phyloP scores from a whole-genome alignment of 306 rosid genomes.

The Prunus fruticosa region DNA sequence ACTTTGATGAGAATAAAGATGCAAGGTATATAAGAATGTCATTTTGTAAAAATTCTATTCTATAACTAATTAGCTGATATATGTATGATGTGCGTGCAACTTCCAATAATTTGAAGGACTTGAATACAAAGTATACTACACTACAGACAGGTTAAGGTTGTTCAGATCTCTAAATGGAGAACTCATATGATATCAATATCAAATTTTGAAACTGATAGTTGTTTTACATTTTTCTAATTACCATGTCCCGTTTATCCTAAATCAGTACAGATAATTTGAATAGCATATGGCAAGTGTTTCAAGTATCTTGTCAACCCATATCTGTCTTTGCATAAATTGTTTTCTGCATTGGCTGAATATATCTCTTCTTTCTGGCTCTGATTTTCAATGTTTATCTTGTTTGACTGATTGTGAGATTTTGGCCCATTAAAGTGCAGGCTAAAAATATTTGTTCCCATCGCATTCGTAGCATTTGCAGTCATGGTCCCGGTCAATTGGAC shows the following conservation, averaged over 20 bases:
- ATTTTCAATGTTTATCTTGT: neutral
- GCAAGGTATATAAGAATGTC: neutral
- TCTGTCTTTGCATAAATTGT: neutral
- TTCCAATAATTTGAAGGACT: neutral
- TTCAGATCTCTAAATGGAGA: neutral
- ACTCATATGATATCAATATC: neutral
- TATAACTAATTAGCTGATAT: neutral
- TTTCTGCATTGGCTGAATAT: neutral
- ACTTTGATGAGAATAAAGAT: too few species aligned
- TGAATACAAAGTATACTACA: neutral
- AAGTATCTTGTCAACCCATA: neutral
- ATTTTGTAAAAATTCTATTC: neutral
- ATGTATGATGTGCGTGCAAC: neutral
- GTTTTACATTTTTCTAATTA: neutral
- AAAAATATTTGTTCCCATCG: slow-evolving; percentile 80
- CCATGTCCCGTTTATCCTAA: neutral
- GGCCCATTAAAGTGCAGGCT: slow-evolving; percentile 60
- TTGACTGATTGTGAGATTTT: slow-evolving; percentile 21
- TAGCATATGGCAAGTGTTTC: neutral
- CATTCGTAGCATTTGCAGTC: slow-evolving; percentile 70
- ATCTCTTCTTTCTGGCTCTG: neutral
- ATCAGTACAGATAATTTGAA: neutral
- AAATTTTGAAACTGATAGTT: too few species aligned
- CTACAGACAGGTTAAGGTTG: neutral
- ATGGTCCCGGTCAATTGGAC: slow-evolving; percentile 98